Evolutionary conservation across 108 stramenopile genomes (phyloP), one percentile per base, ranked within the genome.

Genomic region (Nannochloropsis gaditana): DNA sequence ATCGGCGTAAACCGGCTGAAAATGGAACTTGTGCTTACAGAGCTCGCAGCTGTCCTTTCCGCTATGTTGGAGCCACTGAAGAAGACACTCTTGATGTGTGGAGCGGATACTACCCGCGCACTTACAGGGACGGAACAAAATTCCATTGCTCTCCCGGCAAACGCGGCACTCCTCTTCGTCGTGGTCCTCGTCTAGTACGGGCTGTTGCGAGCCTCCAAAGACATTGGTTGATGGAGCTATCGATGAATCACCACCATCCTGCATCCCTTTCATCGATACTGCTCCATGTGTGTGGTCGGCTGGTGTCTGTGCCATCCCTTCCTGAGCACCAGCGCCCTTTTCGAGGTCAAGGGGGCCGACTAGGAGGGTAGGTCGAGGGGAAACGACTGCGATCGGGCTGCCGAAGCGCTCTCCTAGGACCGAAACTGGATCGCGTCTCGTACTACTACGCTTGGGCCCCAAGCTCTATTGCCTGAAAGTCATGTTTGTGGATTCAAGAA

Each of bases 41-140:
- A 90, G 83, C 83, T 90, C 89, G 79, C 89, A 90, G 4, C 83
- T 83, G 88, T 90, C 89, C 82, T 90, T 90, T 9, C 86, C 84
- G 45, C 86, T 87, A 86, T 90, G 89, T 83, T 83, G n/a, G 43
- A 90, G 86, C 89, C 89, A 90, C 79, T 89, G 86, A 42, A 80
- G 44, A 15, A 90, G 87, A 79, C 89, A 90, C 41, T 90, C 89
- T 73, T 90, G 87, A 84, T 90, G 89, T 11, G 79, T 84, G 84
- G 88, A 88, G 41, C 43, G 9, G 11, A 84, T 3, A 21, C 85
- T 84, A 11, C 83, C 83, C 21, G 21, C 21, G 9, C 83, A 84
- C 44, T 41, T 21, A 4, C 83, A 84, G 11, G 83, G 83, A 11
- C 41, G 41, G 44, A 42, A 84, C 59, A 84, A 44, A 4, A 79